Conservation (phyloP, 306 rosid species). For the Fagus sylvatica region DNA sequence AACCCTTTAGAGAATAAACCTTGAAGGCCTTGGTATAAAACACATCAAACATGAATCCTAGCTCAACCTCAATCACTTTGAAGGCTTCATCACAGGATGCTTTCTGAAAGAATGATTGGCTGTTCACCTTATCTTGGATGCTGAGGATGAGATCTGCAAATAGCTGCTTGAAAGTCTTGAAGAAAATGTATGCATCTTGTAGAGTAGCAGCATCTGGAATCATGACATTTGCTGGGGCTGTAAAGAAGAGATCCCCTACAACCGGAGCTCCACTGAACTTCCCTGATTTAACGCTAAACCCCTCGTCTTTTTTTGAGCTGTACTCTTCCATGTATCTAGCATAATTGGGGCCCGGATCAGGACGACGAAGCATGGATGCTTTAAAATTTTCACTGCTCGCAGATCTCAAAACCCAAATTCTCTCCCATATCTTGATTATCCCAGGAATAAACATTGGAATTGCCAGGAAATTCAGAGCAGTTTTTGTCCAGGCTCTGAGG, state of each 20-base stretch:
- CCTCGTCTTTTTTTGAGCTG: not conserved
- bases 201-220: not conserved
- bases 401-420: conserved; percentile 21
- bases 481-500: not conserved
- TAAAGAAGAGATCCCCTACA: no score
- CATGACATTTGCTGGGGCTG: no score
- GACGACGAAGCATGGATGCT: conserved; percentile 3
- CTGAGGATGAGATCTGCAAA: conserved; percentile 30
- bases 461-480: not conserved
- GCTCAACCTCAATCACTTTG: conserved; percentile 38
- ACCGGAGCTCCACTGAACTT: not conserved
- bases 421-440: conserved; percentile 14
- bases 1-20: not conserved
- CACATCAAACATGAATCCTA: conserved; percentile 31
- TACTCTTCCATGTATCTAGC: conserved; percentile 10
- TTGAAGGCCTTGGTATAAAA: conserved; percentile 30
- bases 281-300: not conserved
- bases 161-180: conserved; percentile 3
- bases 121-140: not conserved
- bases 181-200: conserved; percentile 8
- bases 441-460: conserved; percentile 18
- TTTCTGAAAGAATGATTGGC: conserved; percentile 4
- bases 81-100: conserved; percentile 9
- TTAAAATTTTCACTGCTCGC: conserved; percentile 20
- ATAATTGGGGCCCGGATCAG: conserved; percentile 23